A percentile compares a stretch with the other conserved stretches of the same genome.
phyloP scores from a whole-genome alignment of 441 rosid genomes.

The Erodium texanum region DNA sequence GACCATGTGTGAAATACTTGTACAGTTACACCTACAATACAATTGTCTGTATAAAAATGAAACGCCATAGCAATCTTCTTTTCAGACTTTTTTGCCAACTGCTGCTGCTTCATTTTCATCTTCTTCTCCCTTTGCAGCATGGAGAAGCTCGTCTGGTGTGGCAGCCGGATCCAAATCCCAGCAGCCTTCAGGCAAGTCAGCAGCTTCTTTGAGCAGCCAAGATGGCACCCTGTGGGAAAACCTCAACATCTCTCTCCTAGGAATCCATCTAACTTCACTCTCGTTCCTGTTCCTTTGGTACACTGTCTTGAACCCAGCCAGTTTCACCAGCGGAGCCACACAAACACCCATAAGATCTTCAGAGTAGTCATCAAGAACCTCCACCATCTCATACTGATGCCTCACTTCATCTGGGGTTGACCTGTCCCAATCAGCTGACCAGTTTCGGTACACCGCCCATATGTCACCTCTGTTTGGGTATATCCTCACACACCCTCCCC shows the following conservation, averaged over 20 bases:
- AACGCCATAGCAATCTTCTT: slow-evolving; percentile 26
- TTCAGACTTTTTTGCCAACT: too few relatives aligned
- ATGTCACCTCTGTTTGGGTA: slow-evolving; percentile 79
- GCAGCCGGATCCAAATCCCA: slow-evolving; percentile 99
- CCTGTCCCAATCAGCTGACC: slow-evolving; percentile 77
- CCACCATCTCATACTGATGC: slow-evolving; percentile 96
- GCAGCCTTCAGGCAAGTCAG: slow-evolving; percentile 53
- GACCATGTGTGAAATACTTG: slow-evolving; percentile 49
- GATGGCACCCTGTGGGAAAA: slow-evolving; percentile 90
- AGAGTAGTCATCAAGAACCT: slow-evolving; percentile 79
- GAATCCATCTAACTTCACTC: slow-evolving; percentile 67
- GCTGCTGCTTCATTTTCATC: slow-evolving; percentile 24
- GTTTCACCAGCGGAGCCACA: slow-evolving; percentile 58
- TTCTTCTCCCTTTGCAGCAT: slow-evolving; percentile 30
- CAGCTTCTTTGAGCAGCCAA: slow-evolving; percentile 59
- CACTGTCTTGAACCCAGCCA: slow-evolving; percentile 78
- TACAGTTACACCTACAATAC: slow-evolving; percentile 50
- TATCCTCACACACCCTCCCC: slow-evolving; percentile 94
- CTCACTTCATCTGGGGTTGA: slow-evolving; percentile 72
- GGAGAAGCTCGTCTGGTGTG: slow-evolving; percentile 89
- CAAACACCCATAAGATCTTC: slow-evolving; percentile 76
- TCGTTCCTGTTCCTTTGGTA: slow-evolving; percentile 51
- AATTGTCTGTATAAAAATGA: slow-evolving; percentile 33
- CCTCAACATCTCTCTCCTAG: slow-evolving; percentile 79
- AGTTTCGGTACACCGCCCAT: slow-evolving; percentile 89